Conservation (phyloP, 495 filamentous ascomycete species). For the Aspergillus panamensis region DNA sequence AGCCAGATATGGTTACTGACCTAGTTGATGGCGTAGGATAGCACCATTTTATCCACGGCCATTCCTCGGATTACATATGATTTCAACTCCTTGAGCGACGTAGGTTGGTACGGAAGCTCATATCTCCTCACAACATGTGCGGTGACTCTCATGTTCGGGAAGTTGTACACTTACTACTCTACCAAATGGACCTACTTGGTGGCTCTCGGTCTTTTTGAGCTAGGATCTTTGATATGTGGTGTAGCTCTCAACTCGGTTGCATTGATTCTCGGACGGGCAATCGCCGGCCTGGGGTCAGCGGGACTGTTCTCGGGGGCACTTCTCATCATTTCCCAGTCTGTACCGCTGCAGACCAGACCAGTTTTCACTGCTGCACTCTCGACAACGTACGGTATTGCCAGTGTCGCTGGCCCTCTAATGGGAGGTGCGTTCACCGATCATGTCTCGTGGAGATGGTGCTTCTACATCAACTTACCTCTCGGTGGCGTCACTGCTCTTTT, state of each 20-base stretch:
- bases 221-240: slow-evolving; percentile 83
- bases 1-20: too few species aligned
- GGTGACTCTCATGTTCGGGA: slow-evolving; percentile 71
- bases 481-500: slow-evolving; percentile 61
- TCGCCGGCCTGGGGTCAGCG: slow-evolving; percentile 79
- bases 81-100: slow-evolving; percentile 70
- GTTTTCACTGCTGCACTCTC: slow-evolving; percentile 70
- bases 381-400: slow-evolving; percentile 78
- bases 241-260: slow-evolving; percentile 68
- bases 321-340: slow-evolving; percentile 71
- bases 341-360: slow-evolving; percentile 69
- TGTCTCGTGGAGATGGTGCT: slow-evolving; percentile 60
- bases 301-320: slow-evolving; percentile 81
- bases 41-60: slow-evolving; percentile 80
- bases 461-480: slow-evolving; percentile 65
- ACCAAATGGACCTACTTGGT: slow-evolving; percentile 69
- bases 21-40: slow-evolving; percentile 39
- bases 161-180: slow-evolving; percentile 74
- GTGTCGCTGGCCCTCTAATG: slow-evolving; percentile 67
- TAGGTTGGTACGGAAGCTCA: slow-evolving; percentile 75
- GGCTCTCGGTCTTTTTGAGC: slow-evolving; percentile 74
- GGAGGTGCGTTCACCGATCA: slow-evolving; percentile 61
- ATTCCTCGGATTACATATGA: slow-evolving; percentile 80
- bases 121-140: slow-evolving; percentile 70
- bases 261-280: slow-evolving; percentile 79